Evolutionary conservation across 2,329 filamentous ascomycete species (phyloP), one percentile per base, ranked within the genome.

Genomic region (Aspergillus quadricinctus): DNA sequence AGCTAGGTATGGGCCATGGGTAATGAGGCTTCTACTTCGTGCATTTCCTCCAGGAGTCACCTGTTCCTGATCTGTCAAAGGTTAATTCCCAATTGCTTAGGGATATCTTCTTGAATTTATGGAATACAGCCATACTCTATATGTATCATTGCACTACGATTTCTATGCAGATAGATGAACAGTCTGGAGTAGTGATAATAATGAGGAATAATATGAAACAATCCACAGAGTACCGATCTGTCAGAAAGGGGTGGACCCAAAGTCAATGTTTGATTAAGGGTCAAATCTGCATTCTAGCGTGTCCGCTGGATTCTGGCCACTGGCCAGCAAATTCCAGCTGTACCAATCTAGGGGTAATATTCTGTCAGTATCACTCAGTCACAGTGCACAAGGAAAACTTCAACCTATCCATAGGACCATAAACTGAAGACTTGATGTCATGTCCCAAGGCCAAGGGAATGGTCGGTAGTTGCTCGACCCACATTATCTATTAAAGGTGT

Each of bases 251-350:
- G 55, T 61, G 66, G 62, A 55, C 60, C 51, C 48, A 46, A 23
- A 40, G 59, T 62, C 64, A 72, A 71, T 68, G 71, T 73, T 73
- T 73, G 57, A 73, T 73, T 71, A 73, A 72, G 71, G 71, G 69
- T 71, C 66, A 62, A 64, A 66, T 63, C 61, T 50, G 65, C 61
- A 57, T 61, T 53, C 62, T 72, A 72, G 69, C 59, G 67, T 60
- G 71, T 64, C 61, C 64, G 56, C 52, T 58, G 52, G 46, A 53
- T 23, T 52, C 69, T 69, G n/a, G n/a, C n/a, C n/a, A n/a, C n/a
- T 69, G 67, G 68, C 66, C 55, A 56, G 57, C 52, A 48, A 27
- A 14, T 27, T 23, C 27, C 28, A 55, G 48, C 49, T 54, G 50
- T n/a, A 43, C 29, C 29, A 21, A 29, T 64, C 63, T 60, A 61